phyloP scores from a whole-genome alignment of 2,329 filamentous ascomycete genomes.

The Claviceps quebecensis region DNA sequence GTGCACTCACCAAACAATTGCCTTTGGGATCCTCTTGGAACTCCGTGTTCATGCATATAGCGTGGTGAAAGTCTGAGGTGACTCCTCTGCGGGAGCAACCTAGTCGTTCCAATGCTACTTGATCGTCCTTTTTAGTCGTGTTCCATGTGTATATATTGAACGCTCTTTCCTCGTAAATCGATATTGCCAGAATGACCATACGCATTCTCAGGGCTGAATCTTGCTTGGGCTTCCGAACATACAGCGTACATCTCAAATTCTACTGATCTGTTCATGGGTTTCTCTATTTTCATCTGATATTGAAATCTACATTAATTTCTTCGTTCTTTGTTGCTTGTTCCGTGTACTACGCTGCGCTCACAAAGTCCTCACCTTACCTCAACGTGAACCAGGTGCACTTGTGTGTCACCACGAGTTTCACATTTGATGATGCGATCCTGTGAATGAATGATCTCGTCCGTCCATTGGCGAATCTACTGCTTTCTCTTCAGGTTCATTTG shows the following conservation, averaged over 20 bases:
- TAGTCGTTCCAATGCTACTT: not conserved
- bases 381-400: not conserved
- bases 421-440: not conserved
- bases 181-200: not conserved
- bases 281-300: not conserved
- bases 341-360: not conserved
- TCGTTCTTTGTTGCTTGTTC: not conserved
- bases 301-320: not conserved
- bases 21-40: conserved; percentile 19
- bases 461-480: not conserved
- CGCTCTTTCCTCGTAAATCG: not conserved
- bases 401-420: not conserved
- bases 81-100: conserved; percentile 7
- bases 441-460: not conserved
- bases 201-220: not conserved
- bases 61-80: conserved; percentile 11
- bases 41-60: conserved; percentile 24
- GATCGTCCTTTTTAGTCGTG: not conserved
- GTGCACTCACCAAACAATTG: conserved; percentile 10
- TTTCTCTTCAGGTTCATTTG: not conserved
- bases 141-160: conserved; percentile 4
- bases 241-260: not conserved
- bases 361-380: not conserved
- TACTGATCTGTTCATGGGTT: not conserved
- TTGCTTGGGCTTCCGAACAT: not conserved